phyloP scores from a whole-genome alignment of 495 filamentous ascomycete genomes.

The Xylaria castorea region DNA sequence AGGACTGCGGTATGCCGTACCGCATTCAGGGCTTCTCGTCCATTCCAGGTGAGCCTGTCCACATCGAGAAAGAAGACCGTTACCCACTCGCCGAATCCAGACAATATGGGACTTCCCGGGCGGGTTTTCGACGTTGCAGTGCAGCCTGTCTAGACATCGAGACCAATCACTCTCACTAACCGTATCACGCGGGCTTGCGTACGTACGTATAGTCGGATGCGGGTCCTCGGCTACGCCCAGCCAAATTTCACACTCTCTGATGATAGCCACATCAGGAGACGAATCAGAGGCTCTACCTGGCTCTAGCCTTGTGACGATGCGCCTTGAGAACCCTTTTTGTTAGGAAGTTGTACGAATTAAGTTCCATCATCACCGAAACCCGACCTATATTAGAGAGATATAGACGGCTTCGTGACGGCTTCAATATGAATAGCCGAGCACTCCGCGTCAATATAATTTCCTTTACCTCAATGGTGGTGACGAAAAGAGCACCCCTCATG shows the following conservation, averaged over 20 bases:
- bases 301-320: not conserved
- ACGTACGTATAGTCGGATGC: too few species aligned
- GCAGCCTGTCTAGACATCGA: not conserved
- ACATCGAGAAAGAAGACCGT: conserved; percentile 16
- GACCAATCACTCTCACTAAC: not conserved
- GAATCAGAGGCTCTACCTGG: not conserved
- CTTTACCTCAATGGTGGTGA: not conserved
- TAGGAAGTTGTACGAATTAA: not conserved
- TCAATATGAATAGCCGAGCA: not conserved
- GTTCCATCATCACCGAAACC: not conserved
- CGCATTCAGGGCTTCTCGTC: not conserved
- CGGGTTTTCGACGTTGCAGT: conserved; percentile 17
- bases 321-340: not conserved
- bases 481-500: not conserved
- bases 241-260: not conserved
- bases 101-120: not conserved
- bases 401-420: not conserved
- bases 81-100: conserved; percentile 16
- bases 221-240: not conserved
- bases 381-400: not conserved
- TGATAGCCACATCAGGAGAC: not conserved
- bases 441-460: not conserved
- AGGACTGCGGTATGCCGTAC: not conserved
- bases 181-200: conserved; percentile 1
- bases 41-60: not conserved